Evolutionary conservation across 1,139 yeast genomes (phyloP), one percentile per base, ranked within the genome.

Genomic region (Kazachstania sp.): DNA sequence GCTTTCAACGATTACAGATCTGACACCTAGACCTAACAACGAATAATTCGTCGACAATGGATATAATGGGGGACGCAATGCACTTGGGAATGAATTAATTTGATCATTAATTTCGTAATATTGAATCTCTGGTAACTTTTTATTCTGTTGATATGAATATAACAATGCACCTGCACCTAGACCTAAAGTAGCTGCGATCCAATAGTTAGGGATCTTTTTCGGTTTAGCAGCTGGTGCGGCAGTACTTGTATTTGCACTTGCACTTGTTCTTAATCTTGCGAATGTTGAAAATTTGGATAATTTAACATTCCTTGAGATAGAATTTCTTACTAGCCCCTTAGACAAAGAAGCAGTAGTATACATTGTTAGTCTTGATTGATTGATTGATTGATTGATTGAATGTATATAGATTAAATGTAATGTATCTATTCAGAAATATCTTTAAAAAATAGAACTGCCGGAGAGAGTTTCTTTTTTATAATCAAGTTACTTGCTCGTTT

Each of bases 1-100:
- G n/a, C 75, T 72, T 37, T 88, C 59, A 59, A 90, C 86, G 0
- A 97, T 85, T 13, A 90, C 97, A 0, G 83, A 70, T 58, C 97
- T 72, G 3, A 82, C 79, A 0, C 97, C 97, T 49, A 77, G 74
- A 0, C 96, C 97, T 12, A 92, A 59, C 41, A 88, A 64, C 42
- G 73, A 67, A 58, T 69, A 81, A 37, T 68, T 40, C 1, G 56
- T 51, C 4, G 53, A 43, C 11, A 63, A 43, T 4, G 57, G 59
- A 26, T 45, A 49, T 1, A 46, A 46, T 1, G 55, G 54, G 9
- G 57, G 52, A 3, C 49, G 47, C 11, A 58, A 28, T 6, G 45
- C 39, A 2, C 64, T 58, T 1, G 85, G 81, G 52, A 81, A 78
- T 2, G 83, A 74, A 35, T 72, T 70, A 28, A 81, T 72, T 0